Evolutionary conservation across 2,329 filamentous ascomycete genomes (phyloP).

Genomic region (Coccinonectria pachysandricola): DNA sequence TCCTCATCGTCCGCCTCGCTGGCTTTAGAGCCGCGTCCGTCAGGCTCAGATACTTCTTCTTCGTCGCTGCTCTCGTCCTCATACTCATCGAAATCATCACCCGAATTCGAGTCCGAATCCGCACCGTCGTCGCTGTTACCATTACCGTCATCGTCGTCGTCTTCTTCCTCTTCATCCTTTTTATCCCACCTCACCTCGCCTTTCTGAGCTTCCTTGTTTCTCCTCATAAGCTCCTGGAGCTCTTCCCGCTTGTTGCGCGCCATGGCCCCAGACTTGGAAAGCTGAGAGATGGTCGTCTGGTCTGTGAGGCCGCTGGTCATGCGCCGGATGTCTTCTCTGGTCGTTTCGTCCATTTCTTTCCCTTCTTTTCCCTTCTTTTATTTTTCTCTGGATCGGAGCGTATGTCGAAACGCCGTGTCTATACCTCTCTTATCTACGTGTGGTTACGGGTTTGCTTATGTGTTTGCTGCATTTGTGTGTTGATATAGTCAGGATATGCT

Average conservation of each 20-base stretch:
- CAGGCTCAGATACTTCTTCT: too few relatives aligned
- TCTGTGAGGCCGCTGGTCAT: constrained; percentile 15
- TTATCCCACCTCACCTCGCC: not conserved
- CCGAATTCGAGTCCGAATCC: constrained; percentile 4
- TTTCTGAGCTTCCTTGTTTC: not conserved
- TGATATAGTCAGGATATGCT: too few relatives aligned
- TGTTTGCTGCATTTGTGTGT: too few relatives aligned
- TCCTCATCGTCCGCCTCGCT: too few relatives aligned
- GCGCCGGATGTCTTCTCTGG: constrained; percentile 7
- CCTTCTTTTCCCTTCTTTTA: too few relatives aligned
- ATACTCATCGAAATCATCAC: constrained; percentile 7
- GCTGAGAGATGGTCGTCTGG: constrained; percentile 13
- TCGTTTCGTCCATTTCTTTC: constrained; percentile 7
- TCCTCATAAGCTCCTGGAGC: not conserved
- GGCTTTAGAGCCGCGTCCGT: too few relatives aligned
- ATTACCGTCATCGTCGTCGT: not conserved
- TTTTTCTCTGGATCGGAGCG: too few relatives aligned
- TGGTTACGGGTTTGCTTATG: too few relatives aligned
- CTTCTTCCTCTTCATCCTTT: not conserved
- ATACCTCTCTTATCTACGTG: too few relatives aligned
- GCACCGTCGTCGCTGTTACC: too few relatives aligned
- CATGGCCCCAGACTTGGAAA: constrained; percentile 7
- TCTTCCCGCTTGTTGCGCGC: constrained; percentile 11
- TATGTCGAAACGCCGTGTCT: too few relatives aligned
- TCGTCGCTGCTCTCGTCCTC: too few relatives aligned